phyloP scores from a whole-genome alignment of 768 basidiomycete genomes.

The Suillus plorans region DNA sequence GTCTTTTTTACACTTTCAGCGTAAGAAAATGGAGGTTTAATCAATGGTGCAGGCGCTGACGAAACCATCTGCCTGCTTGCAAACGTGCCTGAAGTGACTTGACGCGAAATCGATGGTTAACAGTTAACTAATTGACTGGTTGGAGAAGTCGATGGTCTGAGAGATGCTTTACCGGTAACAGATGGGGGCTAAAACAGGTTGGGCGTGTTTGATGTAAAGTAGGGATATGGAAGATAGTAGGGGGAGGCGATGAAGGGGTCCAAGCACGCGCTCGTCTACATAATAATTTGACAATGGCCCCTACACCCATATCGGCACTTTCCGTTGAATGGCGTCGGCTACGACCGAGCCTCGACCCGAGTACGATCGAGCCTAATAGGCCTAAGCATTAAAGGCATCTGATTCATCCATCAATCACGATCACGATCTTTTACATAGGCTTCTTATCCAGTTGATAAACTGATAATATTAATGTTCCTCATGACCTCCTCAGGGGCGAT shows the following conservation, averaged over 20 bases:
- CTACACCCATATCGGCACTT: slow-evolving; percentile 1
- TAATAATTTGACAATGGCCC: slow-evolving; percentile 3
- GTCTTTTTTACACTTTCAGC: slow-evolving; percentile 54
- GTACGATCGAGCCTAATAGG: not conserved
- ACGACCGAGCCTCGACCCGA: not conserved
- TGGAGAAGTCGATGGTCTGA: not conserved
- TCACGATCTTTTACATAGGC: not conserved
- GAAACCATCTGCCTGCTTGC: slow-evolving; percentile 26
- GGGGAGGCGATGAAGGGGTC: not conserved
- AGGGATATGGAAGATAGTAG: not conserved
- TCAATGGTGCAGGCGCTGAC: slow-evolving; percentile 27
- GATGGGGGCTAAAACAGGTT: not conserved
- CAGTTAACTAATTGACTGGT: not conserved
- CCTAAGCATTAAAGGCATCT: not conserved
- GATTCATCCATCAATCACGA: not conserved
- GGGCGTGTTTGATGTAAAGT: not conserved
- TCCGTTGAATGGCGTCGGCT: not conserved
- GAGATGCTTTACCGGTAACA: not conserved
- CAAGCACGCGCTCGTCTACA: slow-evolving; percentile 1
- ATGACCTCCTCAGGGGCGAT: not conserved
- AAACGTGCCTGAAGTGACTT: not conserved
- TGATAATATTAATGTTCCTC: not conserved
- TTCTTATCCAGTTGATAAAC: not conserved
- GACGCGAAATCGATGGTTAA: not conserved
- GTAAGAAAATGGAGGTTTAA: slow-evolving; percentile 52